Base-by-base conservation (phyloP, 495 filamentous ascomycete species). In the Annulohypoxylon maeteangense region DNA sequence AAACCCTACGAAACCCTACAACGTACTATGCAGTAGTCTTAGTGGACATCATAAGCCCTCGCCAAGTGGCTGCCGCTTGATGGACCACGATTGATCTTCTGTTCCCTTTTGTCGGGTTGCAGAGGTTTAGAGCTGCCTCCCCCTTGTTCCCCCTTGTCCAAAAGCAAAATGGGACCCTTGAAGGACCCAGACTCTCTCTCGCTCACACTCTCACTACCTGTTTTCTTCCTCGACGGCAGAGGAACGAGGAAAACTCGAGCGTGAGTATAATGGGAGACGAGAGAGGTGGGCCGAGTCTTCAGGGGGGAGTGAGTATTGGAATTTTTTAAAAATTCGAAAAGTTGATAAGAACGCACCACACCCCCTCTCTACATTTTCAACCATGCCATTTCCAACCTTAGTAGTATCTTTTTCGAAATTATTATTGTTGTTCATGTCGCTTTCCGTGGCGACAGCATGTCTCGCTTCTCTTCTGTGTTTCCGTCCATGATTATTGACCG, bases 271-370 rank as follows among this genome's bases (percentile, higher is more conserved):
- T 57, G 55, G 42, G 40, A 55, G 44, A 62, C 6, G 32, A 55
- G 18, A 56, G 47, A 68, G 56, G 70, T 73, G 70, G 70, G 65
- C 56, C 70, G 48, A 54, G 55, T 45, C 65, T 31, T 53, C 60
- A 73, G 67, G 65, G 70, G 70, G 70, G 70, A 73, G 70, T 65
- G 65, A 73, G 53, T 61, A 63, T 67, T 67, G 31, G 65, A 65
- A 68, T 44, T 20, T 44, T 44, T 44, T 44, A 38, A n/a, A 66
- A 64, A n/a, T n/a, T n/a, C 27, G 6, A 29, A 71, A 67, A 67
- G 63, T 67, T 68, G 70, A 73, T 73, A 73, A 73, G 70, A 73
- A 62, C 65, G 70, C 70, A 68, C 70, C 70, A 73, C 70, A 68
- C 65, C 70, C 70, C 70, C 70, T 68, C 55, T 68, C 55, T 71